Evolutionary conservation across 2,329 filamentous ascomycete genomes (phyloP).

Genomic region (Botrytis squamosa): DNA sequence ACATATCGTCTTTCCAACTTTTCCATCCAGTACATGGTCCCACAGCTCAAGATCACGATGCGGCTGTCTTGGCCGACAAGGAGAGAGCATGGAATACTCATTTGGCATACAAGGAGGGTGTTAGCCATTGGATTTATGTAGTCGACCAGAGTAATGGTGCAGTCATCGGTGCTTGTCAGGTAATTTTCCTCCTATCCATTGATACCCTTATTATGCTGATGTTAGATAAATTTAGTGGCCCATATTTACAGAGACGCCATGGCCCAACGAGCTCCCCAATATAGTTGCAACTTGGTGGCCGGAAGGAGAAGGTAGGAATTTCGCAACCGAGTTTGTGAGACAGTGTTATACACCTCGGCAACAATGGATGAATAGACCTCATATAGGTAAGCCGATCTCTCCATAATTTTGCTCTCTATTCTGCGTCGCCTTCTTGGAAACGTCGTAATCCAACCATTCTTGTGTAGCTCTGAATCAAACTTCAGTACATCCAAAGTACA

Average conservation of each 20-base stretch:
- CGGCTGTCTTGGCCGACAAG: neutral
- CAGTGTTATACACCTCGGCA: slow-evolving; percentile 17
- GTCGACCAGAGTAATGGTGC: neutral
- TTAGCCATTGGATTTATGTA: slow-evolving; percentile 18
- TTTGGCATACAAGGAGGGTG: neutral
- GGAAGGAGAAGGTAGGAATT: slow-evolving; percentile 19
- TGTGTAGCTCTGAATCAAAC: slow-evolving; percentile 16
- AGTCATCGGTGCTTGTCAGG: slow-evolving; percentile 9
- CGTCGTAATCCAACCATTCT: neutral
- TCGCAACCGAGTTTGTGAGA: slow-evolving; percentile 10
- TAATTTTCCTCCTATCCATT: neutral
- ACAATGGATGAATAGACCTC: slow-evolving; percentile 17
- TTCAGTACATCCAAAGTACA: slow-evolving; percentile 12
- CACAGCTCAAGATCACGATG: neutral
- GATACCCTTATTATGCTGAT: neutral
- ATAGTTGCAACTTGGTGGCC: slow-evolving; percentile 19
- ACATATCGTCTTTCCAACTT: neutral
- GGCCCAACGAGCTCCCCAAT: slow-evolving; percentile 8
- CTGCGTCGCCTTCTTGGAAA: neutral
- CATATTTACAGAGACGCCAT: neutral
- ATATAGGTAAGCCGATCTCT: slow-evolving; percentile 8
- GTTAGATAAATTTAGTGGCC: neutral
- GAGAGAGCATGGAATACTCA: slow-evolving; percentile 14
- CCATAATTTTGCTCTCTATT: neutral
- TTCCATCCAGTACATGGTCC: slow-evolving; percentile 5